These are phyloP conservation scores for Psilocybe cyanescens DNA, from an alignment of 768 basidiomycete genomes.

Conservation along the genomic window DNA sequence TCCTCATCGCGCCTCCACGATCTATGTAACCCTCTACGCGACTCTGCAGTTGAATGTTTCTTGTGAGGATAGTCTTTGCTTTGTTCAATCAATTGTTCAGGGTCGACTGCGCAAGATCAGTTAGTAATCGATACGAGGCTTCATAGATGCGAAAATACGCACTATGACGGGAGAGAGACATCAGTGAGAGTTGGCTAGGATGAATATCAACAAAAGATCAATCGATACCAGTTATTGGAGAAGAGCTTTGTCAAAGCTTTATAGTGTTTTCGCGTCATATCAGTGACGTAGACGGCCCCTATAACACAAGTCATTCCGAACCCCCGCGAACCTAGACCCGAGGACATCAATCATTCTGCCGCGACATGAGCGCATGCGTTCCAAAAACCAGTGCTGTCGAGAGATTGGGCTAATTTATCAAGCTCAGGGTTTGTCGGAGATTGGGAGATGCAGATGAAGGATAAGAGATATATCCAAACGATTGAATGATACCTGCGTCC, in stretches of 20 bases:
- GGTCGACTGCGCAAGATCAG: conserved; percentile 38
- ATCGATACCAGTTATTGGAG: not conserved
- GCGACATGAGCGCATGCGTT: too few species aligned
- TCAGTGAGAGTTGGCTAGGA: conserved; percentile 7
- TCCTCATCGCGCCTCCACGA: conserved; percentile 46
- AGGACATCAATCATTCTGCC: not conserved
- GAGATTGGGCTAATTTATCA: too few species aligned
- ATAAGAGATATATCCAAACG: not conserved
- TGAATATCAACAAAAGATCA: not conserved
- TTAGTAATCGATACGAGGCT: not conserved
- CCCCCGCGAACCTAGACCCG: not conserved
- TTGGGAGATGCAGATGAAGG: too few species aligned
- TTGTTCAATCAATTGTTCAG: conserved; percentile 50
- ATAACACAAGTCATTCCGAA: not conserved
- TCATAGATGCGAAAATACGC: conserved; percentile 6
- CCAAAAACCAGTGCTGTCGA: too few species aligned
- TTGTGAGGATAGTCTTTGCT: conserved; percentile 42
- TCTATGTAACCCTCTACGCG: conserved; percentile 31
- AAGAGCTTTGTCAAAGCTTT: not conserved
- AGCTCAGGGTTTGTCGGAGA: too few species aligned
- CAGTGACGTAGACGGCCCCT: not conserved
- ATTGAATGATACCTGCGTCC: not conserved
- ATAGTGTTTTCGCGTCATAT: not conserved
- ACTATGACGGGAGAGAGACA: conserved; percentile 46
- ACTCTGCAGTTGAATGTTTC: conserved; percentile 33